phyloP scores from a whole-genome alignment of 345 rosid species.

The Citrus sp. region DNA sequence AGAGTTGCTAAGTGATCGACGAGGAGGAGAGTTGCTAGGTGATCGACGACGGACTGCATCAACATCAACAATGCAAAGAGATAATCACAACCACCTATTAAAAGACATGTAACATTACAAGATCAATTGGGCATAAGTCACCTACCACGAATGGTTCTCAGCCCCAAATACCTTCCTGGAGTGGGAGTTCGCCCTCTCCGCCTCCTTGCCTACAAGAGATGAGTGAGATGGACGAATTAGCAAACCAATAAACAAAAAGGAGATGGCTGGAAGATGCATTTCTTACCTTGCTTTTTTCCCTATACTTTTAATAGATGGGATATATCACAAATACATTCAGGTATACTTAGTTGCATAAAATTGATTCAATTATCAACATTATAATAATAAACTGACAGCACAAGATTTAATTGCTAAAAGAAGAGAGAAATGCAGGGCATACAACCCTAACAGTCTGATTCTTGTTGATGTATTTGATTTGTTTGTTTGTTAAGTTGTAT shows the following conservation, averaged over 20 bases:
- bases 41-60: conserved; percentile 37
- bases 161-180: conserved; percentile 89
- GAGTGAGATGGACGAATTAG: conserved; percentile 11
- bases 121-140: background rate
- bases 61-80: background rate
- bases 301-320: background rate
- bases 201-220: conserved; percentile 64
- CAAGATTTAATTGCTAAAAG: conserved; percentile 23
- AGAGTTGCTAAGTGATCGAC: conserved; percentile 42
- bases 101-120: background rate
- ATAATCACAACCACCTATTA: background rate
- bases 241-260: background rate
- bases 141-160: conserved; percentile 60
- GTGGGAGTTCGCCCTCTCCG: conserved; percentile 91
- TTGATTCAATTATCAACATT: background rate
- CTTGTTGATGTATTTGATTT: conserved; percentile 51
- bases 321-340: background rate
- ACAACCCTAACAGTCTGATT: conserved; percentile 83
- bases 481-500: conserved; percentile 74
- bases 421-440: conserved; percentile 78
- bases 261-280: background rate
- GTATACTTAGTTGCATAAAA: background rate
- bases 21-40: conserved; percentile 44
- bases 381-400: background rate
- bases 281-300: background rate